These are phyloP conservation scores for Ilyonectria robusta DNA, from an alignment of 2,329 filamentous ascomycete genomes.

Conservation along the genomic window DNA sequence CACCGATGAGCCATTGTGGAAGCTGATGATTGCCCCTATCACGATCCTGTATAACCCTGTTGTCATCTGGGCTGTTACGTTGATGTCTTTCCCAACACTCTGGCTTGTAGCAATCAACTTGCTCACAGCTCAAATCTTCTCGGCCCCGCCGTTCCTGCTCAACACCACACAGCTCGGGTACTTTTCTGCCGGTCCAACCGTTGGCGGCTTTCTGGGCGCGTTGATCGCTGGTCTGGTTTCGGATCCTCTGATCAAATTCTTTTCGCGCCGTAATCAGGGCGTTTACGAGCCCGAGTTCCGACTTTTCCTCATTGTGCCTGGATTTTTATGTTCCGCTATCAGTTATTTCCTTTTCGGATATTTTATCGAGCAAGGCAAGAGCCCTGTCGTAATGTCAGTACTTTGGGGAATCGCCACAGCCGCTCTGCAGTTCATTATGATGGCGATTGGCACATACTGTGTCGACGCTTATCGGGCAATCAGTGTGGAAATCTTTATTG, in stretches of 20 bases:
- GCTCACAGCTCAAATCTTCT: conserved; percentile 1
- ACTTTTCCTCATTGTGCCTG: conserved; percentile 1
- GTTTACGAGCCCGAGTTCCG: conserved; percentile 18
- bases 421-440: background rate
- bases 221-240: background rate
- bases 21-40: background rate
- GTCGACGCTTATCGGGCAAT: conserved; percentile 6
- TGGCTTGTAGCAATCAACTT: conserved; percentile 6
- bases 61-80: background rate
- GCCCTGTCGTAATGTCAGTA: background rate
- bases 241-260: conserved; percentile 2
- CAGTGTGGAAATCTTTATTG: conserved; percentile 13
- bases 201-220: conserved; percentile 7
- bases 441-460: background rate
- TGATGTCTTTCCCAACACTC: background rate
- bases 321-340: background rate
- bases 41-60: background rate
- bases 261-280: conserved; percentile 3
- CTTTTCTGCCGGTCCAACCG: conserved; percentile 1
- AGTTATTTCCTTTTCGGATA: background rate
- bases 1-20: background rate
- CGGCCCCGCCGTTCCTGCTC: background rate
- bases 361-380: background rate
- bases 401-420: background rate
- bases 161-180: conserved; percentile 2